These are phyloP conservation scores for Naganishia sp. DNA, from an alignment of 1,284 basidiomycete genomes.

Conservation along the genomic window DNA sequence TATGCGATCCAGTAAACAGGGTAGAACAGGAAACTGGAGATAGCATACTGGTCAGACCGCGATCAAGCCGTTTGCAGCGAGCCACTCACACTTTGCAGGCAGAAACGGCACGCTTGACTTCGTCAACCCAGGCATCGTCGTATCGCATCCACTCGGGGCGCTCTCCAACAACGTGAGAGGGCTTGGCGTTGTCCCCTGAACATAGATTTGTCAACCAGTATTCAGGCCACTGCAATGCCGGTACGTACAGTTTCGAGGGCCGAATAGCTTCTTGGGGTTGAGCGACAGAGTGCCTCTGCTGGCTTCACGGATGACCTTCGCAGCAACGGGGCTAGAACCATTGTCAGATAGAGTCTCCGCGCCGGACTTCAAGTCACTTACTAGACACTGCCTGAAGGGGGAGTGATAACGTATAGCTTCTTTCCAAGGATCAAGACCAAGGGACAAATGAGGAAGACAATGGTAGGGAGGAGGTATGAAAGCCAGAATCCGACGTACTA, in stretches of 20 bases:
- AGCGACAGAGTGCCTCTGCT: constrained; percentile 47
- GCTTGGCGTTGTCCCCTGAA: constrained; percentile 63
- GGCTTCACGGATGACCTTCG: constrained; percentile 41
- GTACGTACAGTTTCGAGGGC: constrained; percentile 55
- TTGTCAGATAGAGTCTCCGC: constrained; percentile 42
- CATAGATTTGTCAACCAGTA: constrained; percentile 42
- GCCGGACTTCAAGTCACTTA: constrained; percentile 42
- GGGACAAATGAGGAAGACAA: constrained; percentile 58
- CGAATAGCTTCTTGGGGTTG: constrained; percentile 53
- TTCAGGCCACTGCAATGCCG: not conserved
- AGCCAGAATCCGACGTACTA: constrained; percentile 55
- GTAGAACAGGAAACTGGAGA: constrained; percentile 42
- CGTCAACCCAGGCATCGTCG: constrained; percentile 58
- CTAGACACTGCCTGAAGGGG: constrained; percentile 74
- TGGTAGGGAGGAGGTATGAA: constrained; percentile 52
- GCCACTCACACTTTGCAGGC: constrained; percentile 54
- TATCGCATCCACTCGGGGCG: constrained; percentile 52
- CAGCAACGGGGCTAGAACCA: constrained; percentile 33
- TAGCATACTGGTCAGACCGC: constrained; percentile 58
- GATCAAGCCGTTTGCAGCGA: too few relatives aligned
- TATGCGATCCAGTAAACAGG: constrained; percentile 33
- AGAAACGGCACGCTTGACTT: constrained; percentile 55
- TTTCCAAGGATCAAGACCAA: constrained; percentile 68
- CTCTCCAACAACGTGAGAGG: constrained; percentile 46
- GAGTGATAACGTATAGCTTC: constrained; percentile 66